Percentiles rank a stretch among this genome's conserved stretches.
Evolutionary conservation across 2,329 filamentous ascomycete species (phyloP).

Genomic region (Zasmidium citrigriseum): DNA sequence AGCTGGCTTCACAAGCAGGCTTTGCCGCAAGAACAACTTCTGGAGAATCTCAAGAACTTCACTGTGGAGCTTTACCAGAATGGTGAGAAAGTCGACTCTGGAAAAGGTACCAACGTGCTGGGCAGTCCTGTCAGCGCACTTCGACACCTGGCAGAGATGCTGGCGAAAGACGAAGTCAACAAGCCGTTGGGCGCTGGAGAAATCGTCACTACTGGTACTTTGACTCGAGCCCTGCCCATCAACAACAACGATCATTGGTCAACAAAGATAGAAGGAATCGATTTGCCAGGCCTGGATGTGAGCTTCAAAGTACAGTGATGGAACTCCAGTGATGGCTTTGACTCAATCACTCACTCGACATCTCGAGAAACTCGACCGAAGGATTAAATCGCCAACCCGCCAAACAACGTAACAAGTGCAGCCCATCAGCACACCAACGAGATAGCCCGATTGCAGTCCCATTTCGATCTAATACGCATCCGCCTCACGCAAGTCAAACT

Average conservation of each 20-base stretch:
- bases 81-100: slow-evolving; percentile 18
- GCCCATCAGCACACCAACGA: too few relatives aligned
- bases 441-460: too few relatives aligned
- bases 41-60: slow-evolving; percentile 21
- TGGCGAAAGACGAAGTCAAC: slow-evolving; percentile 24
- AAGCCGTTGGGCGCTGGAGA: slow-evolving; percentile 20
- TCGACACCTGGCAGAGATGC: slow-evolving; percentile 16
- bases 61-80: slow-evolving; percentile 17
- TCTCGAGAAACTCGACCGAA: too few relatives aligned
- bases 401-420: too few relatives aligned
- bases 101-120: slow-evolving; percentile 20
- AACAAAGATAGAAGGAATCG: slow-evolving; percentile 20
- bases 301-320: slow-evolving; percentile 18
- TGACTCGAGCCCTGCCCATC: slow-evolving; percentile 22
- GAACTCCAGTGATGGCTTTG: neutral
- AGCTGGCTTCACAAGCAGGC: slow-evolving; percentile 6
- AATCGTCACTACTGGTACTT: slow-evolving; percentile 23
- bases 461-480: too few relatives aligned
- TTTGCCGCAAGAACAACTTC: slow-evolving; percentile 9
- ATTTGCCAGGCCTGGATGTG: slow-evolving; percentile 22
- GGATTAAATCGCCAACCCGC: too few relatives aligned
- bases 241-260: slow-evolving; percentile 23
- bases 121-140: slow-evolving; percentile 24
- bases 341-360: too few relatives aligned
- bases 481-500: neutral